Percentiles rank a stretch among this genome's conserved stretches.
Evolutionary conservation across 2,329 filamentous ascomycete genomes (phyloP).

Genomic region (Penicillium sp.): DNA sequence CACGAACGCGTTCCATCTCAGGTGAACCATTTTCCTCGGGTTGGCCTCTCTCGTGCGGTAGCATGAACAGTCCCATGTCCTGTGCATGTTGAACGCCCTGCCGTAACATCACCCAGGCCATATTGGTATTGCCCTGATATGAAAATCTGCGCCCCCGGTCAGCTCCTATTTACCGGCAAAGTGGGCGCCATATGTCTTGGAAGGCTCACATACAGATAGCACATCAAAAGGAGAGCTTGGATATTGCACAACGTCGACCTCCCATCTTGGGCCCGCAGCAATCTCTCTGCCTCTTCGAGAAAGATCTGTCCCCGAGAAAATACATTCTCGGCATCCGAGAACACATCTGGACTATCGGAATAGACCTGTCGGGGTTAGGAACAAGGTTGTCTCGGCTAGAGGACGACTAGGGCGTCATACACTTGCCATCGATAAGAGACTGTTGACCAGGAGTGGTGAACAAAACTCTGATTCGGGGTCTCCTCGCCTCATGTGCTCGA

Average conservation of each 20-base stretch:
- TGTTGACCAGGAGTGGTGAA: constrained; percentile 79
- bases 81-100: constrained; percentile 34
- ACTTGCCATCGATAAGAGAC: constrained; percentile 64
- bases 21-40: constrained; percentile 12
- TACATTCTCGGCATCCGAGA: constrained; percentile 27
- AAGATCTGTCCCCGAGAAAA: constrained; percentile 36
- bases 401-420: constrained; percentile 24
- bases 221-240: constrained; percentile 38
- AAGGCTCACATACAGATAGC: constrained; percentile 30
- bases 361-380: constrained; percentile 29
- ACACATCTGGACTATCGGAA: constrained; percentile 36
- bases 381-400: neutral
- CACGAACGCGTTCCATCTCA: constrained; percentile 22
- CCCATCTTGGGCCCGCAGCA: constrained; percentile 39
- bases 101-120: constrained; percentile 33
- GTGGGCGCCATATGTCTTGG: no score
- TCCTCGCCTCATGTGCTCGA: constrained; percentile 48
- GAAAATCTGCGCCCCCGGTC: constrained; percentile 24
- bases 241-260: constrained; percentile 33
- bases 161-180: constrained; percentile 6
- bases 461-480: constrained; percentile 65
- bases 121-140: constrained; percentile 26
- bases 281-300: constrained; percentile 35
- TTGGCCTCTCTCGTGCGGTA: constrained; percentile 9
- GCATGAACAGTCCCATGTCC: constrained; percentile 30